Percentiles rank a stretch among this genome's conserved stretches.
phyloP scores from a whole-genome alignment of 805 yeast genomes.

The Hanseniaspora nectarophila region DNA sequence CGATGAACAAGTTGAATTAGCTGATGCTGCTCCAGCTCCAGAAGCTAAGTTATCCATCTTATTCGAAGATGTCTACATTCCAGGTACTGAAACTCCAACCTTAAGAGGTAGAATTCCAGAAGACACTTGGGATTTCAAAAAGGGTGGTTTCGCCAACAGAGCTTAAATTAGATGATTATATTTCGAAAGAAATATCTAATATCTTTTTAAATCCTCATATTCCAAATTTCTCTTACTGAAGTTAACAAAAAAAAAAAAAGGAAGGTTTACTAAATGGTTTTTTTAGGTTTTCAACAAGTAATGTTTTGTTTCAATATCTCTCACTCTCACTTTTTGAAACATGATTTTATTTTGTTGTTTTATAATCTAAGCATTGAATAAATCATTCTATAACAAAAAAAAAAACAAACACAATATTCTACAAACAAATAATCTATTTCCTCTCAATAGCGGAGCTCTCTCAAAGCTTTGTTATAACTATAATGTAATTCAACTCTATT shows the following conservation, averaged over 20 bases:
- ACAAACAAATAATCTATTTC: background rate
- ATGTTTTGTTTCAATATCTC: background rate
- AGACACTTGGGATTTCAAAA: conserved; percentile 76
- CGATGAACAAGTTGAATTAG: conserved; percentile 85
- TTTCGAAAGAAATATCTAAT: background rate
- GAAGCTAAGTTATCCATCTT: conserved; percentile 89
- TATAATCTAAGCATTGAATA: background rate
- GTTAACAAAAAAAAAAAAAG: background rate
- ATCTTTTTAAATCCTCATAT: background rate
- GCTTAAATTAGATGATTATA: conserved; percentile 19
- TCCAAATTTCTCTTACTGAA: background rate
- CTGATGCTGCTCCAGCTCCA: conserved; percentile 89
- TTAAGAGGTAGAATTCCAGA: conserved; percentile 95
- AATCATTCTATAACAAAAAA: background rate
- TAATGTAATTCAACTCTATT: background rate
- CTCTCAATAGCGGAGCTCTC: background rate
- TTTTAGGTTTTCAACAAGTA: background rate
- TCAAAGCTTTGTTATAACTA: background rate
- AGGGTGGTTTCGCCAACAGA: conserved; percentile 34
- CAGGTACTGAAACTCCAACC: conserved; percentile 83
- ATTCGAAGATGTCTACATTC: conserved; percentile 92
- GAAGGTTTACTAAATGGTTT: background rate
- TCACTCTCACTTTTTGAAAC: background rate
- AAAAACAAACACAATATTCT: background rate
- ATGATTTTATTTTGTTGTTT: background rate